Evolutionary conservation across 441 rosid genomes (phyloP), one percentile per base, ranked within the genome.

Genomic region (Adansonia grandidieri): DNA sequence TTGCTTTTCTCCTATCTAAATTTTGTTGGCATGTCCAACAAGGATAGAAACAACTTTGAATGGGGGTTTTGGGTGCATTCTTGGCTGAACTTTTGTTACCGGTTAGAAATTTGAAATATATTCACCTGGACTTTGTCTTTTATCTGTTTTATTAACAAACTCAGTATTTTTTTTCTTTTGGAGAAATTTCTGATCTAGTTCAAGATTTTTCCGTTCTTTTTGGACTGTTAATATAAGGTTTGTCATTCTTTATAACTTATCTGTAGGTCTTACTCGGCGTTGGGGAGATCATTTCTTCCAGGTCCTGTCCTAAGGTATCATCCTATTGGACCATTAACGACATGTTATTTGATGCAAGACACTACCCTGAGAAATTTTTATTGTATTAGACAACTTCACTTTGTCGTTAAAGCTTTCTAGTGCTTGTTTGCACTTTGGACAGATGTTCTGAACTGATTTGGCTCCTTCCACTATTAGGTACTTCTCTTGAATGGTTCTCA

Each of bases 221-320:
- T 44, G 22, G 51, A 45, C 66, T 57, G 44, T 57, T 77, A 40
- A 17, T 24, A 20, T 51, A 42, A 22, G 42, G 19, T 68, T 76
- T 47, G n/a, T 56, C 48, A 50, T 56, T 44, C 74, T 60, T 6
- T 60, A 54, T 77, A 50, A 78, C 57, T 77, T 75, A 63, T 75
- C 76, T 57, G 71, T 79, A 95, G 99, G 99, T 96, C 72, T 86
- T 96, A 80, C 96, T 89, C 82, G 97, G 97, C 80, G 85, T 92
- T 79, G 99, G 98, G 65, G 99, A 96, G 91, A 87, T 84, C 28
- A 90, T 96, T 73, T 85, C 98, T 82, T 90, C 93, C 51, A 89
- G 91, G 86, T 80, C 89, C 75, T 93, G 97, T 86, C 94, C 89
- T 19, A 96, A 96, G 99, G 99, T 93, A 84, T 62, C 19, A 20